Evolutionary conservation across 1,284 basidiomycete genomes (phyloP).

Genomic region (Salmacisia buchloeana): DNA sequence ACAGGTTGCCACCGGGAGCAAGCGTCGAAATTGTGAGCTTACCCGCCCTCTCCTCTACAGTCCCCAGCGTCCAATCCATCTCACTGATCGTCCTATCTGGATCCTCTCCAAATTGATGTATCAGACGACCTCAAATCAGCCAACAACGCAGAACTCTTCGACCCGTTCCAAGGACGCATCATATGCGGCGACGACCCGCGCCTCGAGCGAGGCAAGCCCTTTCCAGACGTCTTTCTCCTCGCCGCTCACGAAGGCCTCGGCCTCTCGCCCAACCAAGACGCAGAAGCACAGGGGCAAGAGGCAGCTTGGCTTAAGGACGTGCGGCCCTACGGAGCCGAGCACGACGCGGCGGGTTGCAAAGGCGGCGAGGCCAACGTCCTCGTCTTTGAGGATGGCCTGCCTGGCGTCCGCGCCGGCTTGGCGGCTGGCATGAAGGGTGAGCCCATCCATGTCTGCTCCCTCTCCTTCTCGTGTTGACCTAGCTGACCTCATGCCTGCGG

Average conservation of each 20-base stretch:
- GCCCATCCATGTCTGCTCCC: slow-evolving; percentile 1
- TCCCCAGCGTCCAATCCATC: not conserved
- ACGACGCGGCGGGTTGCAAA: slow-evolving; percentile 27
- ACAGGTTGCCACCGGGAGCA: slow-evolving; percentile 45
- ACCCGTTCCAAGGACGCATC: slow-evolving; percentile 33
- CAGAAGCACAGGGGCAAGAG: no score
- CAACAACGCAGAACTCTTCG: slow-evolving; percentile 34
- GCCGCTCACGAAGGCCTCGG: slow-evolving; percentile 44
- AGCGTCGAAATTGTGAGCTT: slow-evolving; percentile 36
- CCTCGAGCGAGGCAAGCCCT: slow-evolving; percentile 44
- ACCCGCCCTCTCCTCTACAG: not conserved
- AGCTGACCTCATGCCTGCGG: not conserved
- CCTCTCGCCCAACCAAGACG: no score
- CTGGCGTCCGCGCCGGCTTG: slow-evolving; percentile 43
- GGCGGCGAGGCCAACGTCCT: slow-evolving; percentile 41
- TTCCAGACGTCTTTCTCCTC: slow-evolving; percentile 48
- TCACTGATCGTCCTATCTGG: not conserved
- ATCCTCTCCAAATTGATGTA: not conserved
- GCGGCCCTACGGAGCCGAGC: slow-evolving; percentile 2
- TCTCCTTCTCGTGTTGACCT: no score
- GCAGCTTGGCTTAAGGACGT: no score
- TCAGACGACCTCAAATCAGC: slow-evolving; percentile 40
- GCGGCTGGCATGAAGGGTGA: slow-evolving; percentile 47
- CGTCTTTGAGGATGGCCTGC: slow-evolving; percentile 50
- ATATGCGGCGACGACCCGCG: slow-evolving; percentile 47